Evolutionary conservation across 148 eudicot species (phyloP).

Genomic region (Vaccinium corymbosum): DNA sequence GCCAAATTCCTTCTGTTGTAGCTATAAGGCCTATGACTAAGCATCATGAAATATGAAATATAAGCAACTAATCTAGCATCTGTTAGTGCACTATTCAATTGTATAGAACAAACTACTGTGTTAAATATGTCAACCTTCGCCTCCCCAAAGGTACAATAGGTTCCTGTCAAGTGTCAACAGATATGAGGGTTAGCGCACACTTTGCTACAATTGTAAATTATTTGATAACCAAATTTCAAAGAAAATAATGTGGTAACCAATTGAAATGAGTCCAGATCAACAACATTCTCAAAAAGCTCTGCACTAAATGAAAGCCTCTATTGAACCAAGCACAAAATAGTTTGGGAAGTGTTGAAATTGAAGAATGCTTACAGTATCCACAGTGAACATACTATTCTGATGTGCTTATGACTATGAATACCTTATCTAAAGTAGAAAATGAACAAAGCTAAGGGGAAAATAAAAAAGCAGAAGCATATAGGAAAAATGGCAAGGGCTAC

Average conservation of each 20-base stretch:
- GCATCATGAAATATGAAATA: neutral
- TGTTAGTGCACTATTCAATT: neutral
- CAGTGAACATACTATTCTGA: neutral
- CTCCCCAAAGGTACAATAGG: slow-evolving; percentile 38
- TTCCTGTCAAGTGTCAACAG: slow-evolving; percentile 29
- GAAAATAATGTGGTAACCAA: neutral
- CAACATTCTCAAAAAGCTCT: neutral
- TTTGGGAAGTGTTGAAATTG: neutral
- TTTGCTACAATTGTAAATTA: neutral
- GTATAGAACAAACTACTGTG: neutral
- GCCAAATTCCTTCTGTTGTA: slow-evolving; percentile 40
- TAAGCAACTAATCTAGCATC: neutral
- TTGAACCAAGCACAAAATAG: neutral
- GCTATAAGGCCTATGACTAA: slow-evolving; percentile 18
- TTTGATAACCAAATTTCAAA: neutral
- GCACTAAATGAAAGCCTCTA: neutral
- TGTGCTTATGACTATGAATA: neutral
- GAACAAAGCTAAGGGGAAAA: neutral
- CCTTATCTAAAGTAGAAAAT: neutral
- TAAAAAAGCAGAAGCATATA: neutral
- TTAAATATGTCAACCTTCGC: slow-evolving; percentile 39
- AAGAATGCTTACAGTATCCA: neutral
- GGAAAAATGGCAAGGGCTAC: neutral
- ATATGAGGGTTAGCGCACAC: neutral
- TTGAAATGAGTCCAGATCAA: neutral